Percentiles rank a stretch among this genome's conserved stretches.
phyloP scores from a whole-genome alignment of 2,329 filamentous ascomycete species.

The Atkinsonella texensis region DNA sequence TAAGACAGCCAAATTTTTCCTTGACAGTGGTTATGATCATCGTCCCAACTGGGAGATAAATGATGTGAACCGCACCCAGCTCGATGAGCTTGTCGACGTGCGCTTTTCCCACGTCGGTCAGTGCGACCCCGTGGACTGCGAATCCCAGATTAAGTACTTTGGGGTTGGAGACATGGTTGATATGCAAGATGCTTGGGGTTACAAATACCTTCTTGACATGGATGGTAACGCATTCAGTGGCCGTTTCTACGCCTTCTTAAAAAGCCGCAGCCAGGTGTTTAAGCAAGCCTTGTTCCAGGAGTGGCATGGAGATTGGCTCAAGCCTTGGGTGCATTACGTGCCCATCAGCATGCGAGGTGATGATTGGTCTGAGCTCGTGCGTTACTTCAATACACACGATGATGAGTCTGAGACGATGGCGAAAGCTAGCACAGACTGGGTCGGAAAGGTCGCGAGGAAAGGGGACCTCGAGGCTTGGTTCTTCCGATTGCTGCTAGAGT shows the following conservation, averaged over 20 bases:
- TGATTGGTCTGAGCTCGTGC: conserved; percentile 73
- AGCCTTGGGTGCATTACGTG: conserved; percentile 87
- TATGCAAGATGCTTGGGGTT: conserved; percentile 73
- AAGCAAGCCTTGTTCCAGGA: conserved; percentile 88
- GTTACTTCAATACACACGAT: conserved; percentile 62
- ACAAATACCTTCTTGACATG: conserved; percentile 80
- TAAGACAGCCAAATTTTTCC: conserved; percentile 32
- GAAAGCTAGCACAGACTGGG: conserved; percentile 56
- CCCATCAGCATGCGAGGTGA: conserved; percentile 71
- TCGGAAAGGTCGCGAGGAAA: conserved; percentile 53
- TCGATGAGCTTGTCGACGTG: conserved; percentile 65
- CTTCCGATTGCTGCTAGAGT: conserved; percentile 58
- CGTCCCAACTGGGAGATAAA: conserved; percentile 45
- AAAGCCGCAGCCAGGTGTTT: conserved; percentile 69
- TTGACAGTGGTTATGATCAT: conserved; percentile 14
- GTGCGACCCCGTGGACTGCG: conserved; percentile 81
- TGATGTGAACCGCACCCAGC: conserved; percentile 52
- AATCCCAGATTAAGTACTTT: conserved; percentile 77
- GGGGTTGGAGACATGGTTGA: conserved; percentile 56
- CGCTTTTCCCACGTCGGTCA: conserved; percentile 84
- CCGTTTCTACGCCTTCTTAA: conserved; percentile 83
- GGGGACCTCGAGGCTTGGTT: conserved; percentile 61
- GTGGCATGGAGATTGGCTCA: conserved; percentile 90
- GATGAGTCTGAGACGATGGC: conserved; percentile 54
- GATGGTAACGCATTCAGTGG: conserved; percentile 95